phyloP scores from a whole-genome alignment of 78 protist genomes.

The Isochrysis galbana region DNA sequence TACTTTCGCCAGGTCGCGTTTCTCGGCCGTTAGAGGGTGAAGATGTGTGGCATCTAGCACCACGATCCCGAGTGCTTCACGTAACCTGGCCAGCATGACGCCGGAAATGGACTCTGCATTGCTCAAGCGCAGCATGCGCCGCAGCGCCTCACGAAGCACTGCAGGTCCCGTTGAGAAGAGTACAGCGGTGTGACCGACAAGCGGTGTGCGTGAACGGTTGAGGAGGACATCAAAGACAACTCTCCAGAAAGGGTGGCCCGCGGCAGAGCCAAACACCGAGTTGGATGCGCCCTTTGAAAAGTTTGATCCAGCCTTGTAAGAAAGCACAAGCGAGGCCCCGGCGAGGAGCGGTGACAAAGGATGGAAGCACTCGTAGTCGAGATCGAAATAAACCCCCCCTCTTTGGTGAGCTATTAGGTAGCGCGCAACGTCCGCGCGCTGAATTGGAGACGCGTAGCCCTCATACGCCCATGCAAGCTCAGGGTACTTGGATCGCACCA shows the following conservation, averaged over 20 bases:
- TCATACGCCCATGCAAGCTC: neutral
- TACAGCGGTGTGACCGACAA: neutral
- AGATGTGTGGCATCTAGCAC: neutral
- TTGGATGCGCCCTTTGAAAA: neutral
- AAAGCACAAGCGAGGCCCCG: neutral
- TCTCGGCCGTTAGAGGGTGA: neutral
- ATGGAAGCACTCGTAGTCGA: neutral
- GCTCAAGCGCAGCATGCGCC: neutral
- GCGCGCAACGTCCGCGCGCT: neutral
- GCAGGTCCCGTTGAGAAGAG: neutral
- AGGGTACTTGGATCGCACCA: neutral
- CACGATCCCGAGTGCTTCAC: neutral
- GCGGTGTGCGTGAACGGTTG: neutral
- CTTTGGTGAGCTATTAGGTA: neutral
- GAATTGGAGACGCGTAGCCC: neutral
- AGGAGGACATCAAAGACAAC: neutral
- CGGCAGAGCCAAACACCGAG: neutral
- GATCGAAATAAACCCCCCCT: neutral
- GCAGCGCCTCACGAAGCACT: conserved; percentile 9
- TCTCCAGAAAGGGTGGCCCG: neutral
- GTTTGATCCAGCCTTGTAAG: neutral
- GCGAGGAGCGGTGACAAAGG: neutral
- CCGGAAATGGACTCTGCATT: neutral
- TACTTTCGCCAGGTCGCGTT: neutral
- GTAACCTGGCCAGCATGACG: neutral